Evolutionary conservation across 768 basidiomycete genomes (phyloP), one percentile per base, ranked within the genome.

Genomic region (Russula brevipes): DNA sequence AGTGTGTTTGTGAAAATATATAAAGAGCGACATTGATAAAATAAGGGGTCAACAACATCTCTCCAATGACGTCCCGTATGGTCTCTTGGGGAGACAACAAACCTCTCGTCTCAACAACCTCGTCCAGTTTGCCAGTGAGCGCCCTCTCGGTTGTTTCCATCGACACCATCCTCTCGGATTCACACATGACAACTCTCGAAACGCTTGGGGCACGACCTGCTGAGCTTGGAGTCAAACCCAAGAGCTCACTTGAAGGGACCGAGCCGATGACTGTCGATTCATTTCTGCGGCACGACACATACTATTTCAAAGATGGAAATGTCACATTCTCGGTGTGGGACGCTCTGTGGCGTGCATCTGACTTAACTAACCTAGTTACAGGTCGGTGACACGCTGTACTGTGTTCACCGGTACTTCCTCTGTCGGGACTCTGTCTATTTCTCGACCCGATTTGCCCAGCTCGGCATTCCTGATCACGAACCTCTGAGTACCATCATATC

Each of bases 231-330:
- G 30, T 5, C 30, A 14, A 49, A 30, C 11, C 24, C 2, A 39
- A 6, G 36, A 9, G 9, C 30, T 10, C 31, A 31, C 30, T 2
- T 11, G n/a, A 5, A 16, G 38, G 31, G 7, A 31, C n/a, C 19
- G 17, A 17, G 11, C 12, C 30, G 38, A 24, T 24, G 24, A 2
- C 19, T n/a, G 62, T 54, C 4, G 41, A 44, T n/a, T 49, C 59
- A 3, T 63, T 60, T 16, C 11, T 50, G 11, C 42, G 14, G n/a
- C 63, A 67, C 41, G 33, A 46, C n/a, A 50, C 6, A 19, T 66
- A 46, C 17, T 61, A 44, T n/a, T 65, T 67, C 45, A 33, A 51
- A 7, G 66, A 65, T 46, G 63, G 66, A 24, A 67, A 65, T 24
- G 30, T 67, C 7, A 65, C 64, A 5, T 65, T 67, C 44, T 19